Conservation (phyloP, 2,329 filamentous ascomycete species). For the Thelonectria discophora region DNA sequence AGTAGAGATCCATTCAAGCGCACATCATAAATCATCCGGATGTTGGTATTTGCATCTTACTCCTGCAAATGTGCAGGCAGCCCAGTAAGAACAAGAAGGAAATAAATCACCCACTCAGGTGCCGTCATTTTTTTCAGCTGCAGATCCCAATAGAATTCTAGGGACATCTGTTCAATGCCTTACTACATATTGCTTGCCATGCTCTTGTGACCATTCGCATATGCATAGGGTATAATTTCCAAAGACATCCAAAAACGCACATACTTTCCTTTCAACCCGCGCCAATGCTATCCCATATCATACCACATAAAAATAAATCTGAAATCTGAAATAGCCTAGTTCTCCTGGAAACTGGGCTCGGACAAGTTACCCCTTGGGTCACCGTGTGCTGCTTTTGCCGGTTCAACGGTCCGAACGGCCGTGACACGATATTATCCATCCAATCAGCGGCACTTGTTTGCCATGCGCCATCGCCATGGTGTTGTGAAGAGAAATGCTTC, state of each 20-base stretch:
- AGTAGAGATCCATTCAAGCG: too few species aligned
- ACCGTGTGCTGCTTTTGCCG: slow-evolving; percentile 24
- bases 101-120: not conserved
- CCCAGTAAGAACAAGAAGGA: not conserved
- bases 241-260: not conserved
- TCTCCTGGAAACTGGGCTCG: slow-evolving; percentile 16
- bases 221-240: not conserved
- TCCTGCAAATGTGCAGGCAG: not conserved
- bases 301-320: slow-evolving; percentile 5
- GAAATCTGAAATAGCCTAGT: slow-evolving; percentile 16
- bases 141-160: not conserved
- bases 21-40: not conserved
- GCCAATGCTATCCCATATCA: not conserved
- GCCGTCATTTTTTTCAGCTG: not conserved
- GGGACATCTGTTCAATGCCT: not conserved
- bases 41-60: not conserved
- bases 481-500: slow-evolving; percentile 6
- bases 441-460: slow-evolving; percentile 30
- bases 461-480: slow-evolving; percentile 8
- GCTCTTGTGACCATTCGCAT: not conserved
- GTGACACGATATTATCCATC: slow-evolving; percentile 19
- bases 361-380: slow-evolving; percentile 16
- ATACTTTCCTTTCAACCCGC: not conserved
- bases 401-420: slow-evolving; percentile 35
- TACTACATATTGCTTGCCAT: not conserved